Percentiles rank a stretch among this genome's conserved stretches.
phyloP scores from a whole-genome alignment of 208 protist genomes.

The Leishmania braziliensis region DNA sequence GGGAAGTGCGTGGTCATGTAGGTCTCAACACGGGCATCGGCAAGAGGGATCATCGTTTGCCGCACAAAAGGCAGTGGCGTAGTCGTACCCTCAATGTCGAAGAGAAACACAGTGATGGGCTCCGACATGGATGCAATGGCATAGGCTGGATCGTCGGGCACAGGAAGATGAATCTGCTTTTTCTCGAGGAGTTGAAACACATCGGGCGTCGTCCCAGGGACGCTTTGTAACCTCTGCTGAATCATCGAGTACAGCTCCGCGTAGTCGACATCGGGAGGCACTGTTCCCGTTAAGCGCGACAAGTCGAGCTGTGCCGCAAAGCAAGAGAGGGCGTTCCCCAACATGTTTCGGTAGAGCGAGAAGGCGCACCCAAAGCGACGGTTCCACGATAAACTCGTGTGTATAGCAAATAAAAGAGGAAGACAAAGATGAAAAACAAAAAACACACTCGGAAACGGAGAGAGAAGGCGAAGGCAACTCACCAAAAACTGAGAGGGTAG shows the following conservation, averaged over 20 bases:
- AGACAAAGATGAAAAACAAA: background rate
- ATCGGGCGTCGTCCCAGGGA: background rate
- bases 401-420: background rate
- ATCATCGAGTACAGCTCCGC: background rate
- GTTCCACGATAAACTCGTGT: background rate
- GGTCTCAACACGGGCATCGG: conserved; percentile 26
- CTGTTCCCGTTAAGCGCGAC: conserved; percentile 23
- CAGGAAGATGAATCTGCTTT: conserved; percentile 6
- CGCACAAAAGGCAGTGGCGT: conserved; percentile 83
- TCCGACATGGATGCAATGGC: background rate
- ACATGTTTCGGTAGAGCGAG: conserved; percentile 1
- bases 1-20: conserved; percentile 58
- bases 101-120: conserved; percentile 42
- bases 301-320: conserved; percentile 32
- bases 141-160: background rate
- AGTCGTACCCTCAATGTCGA: conserved; percentile 87
- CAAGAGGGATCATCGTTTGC: conserved; percentile 57
- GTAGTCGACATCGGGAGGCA: conserved; percentile 20
- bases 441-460: conserved; percentile 8
- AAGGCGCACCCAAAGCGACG: too few species aligned
- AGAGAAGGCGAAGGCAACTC: background rate
- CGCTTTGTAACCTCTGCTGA: background rate
- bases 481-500: background rate
- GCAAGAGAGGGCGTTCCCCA: conserved; percentile 12
- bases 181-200: conserved; percentile 6